Percentiles rank a stretch among this genome's conserved stretches.
Conservation (phyloP, 1,284 basidiomycete genomes). For the Austropuccinia psidii region DNA sequence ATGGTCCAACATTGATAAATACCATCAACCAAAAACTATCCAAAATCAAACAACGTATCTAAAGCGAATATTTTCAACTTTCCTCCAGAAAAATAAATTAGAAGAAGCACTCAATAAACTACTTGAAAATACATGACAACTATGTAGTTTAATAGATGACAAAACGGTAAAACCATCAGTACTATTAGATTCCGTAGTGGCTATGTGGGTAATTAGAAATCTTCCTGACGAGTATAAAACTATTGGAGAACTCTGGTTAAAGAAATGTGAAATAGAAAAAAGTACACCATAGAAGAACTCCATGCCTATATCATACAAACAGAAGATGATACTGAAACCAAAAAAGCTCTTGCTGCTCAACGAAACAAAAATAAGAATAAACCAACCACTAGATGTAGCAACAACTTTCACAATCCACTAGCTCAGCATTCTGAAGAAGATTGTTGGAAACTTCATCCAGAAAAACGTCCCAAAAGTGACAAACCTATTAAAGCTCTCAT, state of each 20-base stretch:
- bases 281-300: neutral
- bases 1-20: neutral
- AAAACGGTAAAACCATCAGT: neutral
- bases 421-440: no score
- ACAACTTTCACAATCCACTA: no score
- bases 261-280: slow-evolving; percentile 2
- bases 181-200: neutral
- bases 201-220: neutral
- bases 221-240: neutral
- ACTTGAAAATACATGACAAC: neutral
- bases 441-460: no score
- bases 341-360: no score
- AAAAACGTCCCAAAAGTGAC: no score
- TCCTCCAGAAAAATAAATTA: neutral
- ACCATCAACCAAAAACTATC: neutral
- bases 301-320: no score
- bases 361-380: no score
- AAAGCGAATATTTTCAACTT: neutral
- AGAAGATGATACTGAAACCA: no score
- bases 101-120: neutral
- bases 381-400: no score
- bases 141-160: neutral
- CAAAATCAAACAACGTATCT: neutral
- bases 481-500: no score
- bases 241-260: neutral